These are phyloP conservation scores for Papiliotrema nemorosa DNA, from an alignment of 1,284 basidiomycete species.

Conservation along the genomic window DNA sequence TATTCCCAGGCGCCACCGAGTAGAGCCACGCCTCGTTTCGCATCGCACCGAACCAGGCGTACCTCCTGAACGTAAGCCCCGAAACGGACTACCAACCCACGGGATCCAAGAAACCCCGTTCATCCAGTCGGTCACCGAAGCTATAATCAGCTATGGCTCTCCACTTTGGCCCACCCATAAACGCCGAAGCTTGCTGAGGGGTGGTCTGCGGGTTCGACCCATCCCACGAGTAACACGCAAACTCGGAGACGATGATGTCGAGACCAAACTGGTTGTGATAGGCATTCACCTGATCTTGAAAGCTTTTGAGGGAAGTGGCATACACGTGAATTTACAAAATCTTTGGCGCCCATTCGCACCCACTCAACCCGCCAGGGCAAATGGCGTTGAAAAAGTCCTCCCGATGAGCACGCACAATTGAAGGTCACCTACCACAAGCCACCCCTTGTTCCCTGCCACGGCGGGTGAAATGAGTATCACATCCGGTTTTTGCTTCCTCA, in stretches of 20 bases:
- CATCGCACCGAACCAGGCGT: slow-evolving; percentile 29
- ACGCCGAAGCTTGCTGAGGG: not conserved
- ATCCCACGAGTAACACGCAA: slow-evolving; percentile 15
- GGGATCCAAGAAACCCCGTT: slow-evolving; percentile 25
- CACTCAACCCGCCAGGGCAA: slow-evolving; percentile 16
- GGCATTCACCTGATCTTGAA: slow-evolving; percentile 9
- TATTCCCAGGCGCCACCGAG: slow-evolving; percentile 31
- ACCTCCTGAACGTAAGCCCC: slow-evolving; percentile 22
- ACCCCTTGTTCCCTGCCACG: slow-evolving; percentile 16
- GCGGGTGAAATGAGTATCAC: slow-evolving; percentile 21
- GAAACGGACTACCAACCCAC: slow-evolving; percentile 11
- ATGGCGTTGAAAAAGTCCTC: slow-evolving; percentile 23
- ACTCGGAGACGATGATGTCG: slow-evolving; percentile 16
- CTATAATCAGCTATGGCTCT: not conserved
- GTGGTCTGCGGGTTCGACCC: not conserved
- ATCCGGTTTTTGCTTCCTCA: slow-evolving; percentile 12
- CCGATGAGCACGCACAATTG: not conserved
- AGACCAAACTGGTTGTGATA: slow-evolving; percentile 15
- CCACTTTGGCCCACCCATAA: slow-evolving; percentile 2
- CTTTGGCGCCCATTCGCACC: slow-evolving; percentile 19
- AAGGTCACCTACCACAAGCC: slow-evolving; percentile 16
- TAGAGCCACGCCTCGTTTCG: slow-evolving; percentile 20
- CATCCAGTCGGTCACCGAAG: slow-evolving; percentile 31
- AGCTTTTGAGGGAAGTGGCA: slow-evolving; percentile 9
- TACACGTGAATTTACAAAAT: slow-evolving; percentile 28